Base-by-base conservation (phyloP, 768 basidiomycete species). In the Boletus rubroflammeus region DNA sequence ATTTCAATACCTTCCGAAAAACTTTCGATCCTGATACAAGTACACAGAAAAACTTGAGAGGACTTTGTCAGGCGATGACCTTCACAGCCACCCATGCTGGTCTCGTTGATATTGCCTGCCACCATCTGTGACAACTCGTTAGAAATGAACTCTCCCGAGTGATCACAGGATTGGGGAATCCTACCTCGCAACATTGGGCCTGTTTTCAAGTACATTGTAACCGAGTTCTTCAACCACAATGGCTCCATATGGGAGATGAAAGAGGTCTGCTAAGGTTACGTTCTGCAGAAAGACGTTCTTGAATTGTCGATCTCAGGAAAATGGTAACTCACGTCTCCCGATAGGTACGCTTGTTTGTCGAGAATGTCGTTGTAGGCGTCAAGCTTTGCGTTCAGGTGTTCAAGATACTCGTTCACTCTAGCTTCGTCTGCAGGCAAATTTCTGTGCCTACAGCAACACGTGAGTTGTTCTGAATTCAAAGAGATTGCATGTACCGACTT, bases 301-400 rank as follows among this genome's bases (percentile, higher is more conserved):
- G n/a, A 32, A 38, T 21, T 5, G n/a, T 17, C 10, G 8, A 35
- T 23, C 35, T 21, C 11, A 13, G 5, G 1, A 29, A 39, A 35
- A 3, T 6, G 2, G 19, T 3, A 34, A 68, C 76, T 49, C 55
- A 80, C 83, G 57, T 82, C 71, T n/a, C 85, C 84, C 26, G 79
- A 79, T 6, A 84, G 66, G 58, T 83, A 85, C 31, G 72, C 66
- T 32, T 79, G 76, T 64, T 80, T 83, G 19, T 69, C 64, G 15
- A 85, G 72, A 36, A 86, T 80, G 15, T 57, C 61, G 10, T 85
- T 77, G 56, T 84, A 85, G 5, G 61, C 79, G 17, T 79, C 76
- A 4, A 86, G 72, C 43, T 74, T 78, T 5, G 57, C 61, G 1
- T 67, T 68, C 17, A 80, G 62, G 10, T 58, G 58, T 1, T 40